Base-by-base conservation (phyloP, 2,329 filamentous ascomycete genomes). In the Hymenoscyphus occultus region DNA sequence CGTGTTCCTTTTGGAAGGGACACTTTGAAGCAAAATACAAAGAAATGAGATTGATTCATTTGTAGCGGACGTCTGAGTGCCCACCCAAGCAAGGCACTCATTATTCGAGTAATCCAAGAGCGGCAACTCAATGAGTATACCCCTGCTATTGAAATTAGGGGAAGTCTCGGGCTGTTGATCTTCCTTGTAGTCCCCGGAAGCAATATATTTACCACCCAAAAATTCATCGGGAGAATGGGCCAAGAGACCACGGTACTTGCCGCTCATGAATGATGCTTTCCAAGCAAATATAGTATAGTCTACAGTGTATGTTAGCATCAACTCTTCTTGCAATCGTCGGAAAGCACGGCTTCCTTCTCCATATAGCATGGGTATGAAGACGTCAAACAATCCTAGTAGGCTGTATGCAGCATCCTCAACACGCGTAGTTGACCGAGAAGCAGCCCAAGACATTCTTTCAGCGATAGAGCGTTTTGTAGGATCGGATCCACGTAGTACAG, bases 241-340 rank as follows among this genome's bases (percentile, higher is more conserved):
- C 14, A 45, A n/a, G 42, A 45, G 14, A 14, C 42, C 42, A n/a
- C 42, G 42, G 19, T 45, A n/a, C 16, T 45, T 45, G 19, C 42
- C 42, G 3, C 42, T 45, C 19, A 45, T 45, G 16, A 45, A 45
- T 1, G 42, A 45, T 4, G 42, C 42, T n/a, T 45, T 64, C 65
- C 65, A 67, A 5, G 59, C 62, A 28, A 64, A 64, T 7, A 67
- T 59, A 14, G 62, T 57, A 13, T 60, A 58, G 42, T 64, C 63
- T n/a, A 63, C 56, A 12, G 58, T 48, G 22, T 32, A 9, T n/a
- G 51, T 60, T 2, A n/a, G 16, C 5, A 60, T 14, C 10, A 60
- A 13, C 35, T 60, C 59, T 39, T 48, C 31, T 51, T 60, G 59
- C 12, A 60, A 22, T 31, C 59, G 59, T 4, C 13, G n/a, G 39